Conservation (phyloP, 345 rosid genomes). For the Anastatica hierochuntica region DNA sequence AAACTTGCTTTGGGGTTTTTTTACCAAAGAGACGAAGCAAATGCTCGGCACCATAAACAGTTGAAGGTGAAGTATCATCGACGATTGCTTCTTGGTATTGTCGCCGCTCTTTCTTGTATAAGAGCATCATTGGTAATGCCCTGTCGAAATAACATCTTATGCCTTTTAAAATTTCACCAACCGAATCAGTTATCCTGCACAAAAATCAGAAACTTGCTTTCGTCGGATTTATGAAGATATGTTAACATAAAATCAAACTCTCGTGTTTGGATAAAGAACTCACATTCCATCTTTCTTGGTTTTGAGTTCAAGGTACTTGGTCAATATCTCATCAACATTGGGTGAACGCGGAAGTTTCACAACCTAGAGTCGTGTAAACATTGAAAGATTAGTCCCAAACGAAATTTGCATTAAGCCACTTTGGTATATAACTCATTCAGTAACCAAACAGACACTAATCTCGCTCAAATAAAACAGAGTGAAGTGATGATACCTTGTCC, state of each 20-base stretch:
- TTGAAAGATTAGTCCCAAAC: neutral
- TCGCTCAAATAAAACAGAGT: neutral
- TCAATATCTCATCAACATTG: constrained; percentile 72
- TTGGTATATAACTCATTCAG: neutral
- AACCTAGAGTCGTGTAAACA: constrained; percentile 40
- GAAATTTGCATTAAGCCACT: too few species aligned
- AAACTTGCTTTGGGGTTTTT: neutral
- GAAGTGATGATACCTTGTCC: constrained; percentile 54
- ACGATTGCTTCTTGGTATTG: constrained; percentile 48
- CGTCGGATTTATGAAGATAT: neutral
- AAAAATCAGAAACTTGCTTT: neutral
- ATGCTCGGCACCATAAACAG: constrained; percentile 77
- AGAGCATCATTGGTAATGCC: constrained; percentile 72
- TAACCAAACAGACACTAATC: neutral
- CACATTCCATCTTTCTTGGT: constrained; percentile 87
- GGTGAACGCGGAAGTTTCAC: constrained; percentile 92
- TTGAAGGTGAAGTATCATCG: constrained; percentile 53
- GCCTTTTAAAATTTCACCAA: constrained; percentile 67
- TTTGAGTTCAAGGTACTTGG: constrained; percentile 72
- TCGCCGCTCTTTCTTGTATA: constrained; percentile 75
- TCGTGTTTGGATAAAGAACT: constrained; percentile 19
- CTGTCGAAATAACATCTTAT: constrained; percentile 73
- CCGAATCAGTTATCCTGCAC: constrained; percentile 51
- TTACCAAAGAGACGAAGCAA: constrained; percentile 73
- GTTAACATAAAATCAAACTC: neutral